Evolutionary conservation across 2,329 filamentous ascomycete genomes (phyloP).

Genomic region (Celoporthe dispersa): DNA sequence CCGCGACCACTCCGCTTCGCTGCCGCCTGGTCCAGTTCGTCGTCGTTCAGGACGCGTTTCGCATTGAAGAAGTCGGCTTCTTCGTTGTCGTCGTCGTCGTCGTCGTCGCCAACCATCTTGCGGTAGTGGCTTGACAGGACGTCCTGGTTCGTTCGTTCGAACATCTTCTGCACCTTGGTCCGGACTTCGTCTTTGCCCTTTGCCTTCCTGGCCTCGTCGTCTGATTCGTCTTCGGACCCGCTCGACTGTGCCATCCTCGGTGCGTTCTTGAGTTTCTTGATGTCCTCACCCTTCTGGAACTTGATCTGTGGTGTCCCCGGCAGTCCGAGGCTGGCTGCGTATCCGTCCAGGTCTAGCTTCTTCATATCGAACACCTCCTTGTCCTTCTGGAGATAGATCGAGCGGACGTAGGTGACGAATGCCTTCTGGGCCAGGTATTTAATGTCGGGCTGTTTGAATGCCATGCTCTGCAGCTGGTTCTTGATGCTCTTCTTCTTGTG

Average conservation of each 20-base stretch:
- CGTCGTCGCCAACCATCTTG: conserved; percentile 69
- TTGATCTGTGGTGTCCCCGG: conserved; percentile 92
- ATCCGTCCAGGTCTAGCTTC: conserved; percentile 83
- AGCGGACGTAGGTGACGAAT: conserved; percentile 87
- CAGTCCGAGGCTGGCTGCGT: conserved; percentile 81
- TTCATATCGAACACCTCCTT: conserved; percentile 89
- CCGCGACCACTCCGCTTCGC: conserved; percentile 44
- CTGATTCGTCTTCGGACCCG: conserved; percentile 62
- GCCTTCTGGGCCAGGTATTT: conserved; percentile 97
- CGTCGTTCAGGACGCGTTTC: conserved; percentile 81
- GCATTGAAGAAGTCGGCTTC: conserved; percentile 83
- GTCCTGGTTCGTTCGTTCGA: conserved; percentile 94
- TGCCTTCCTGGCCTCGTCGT: conserved; percentile 51
- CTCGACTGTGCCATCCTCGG: conserved; percentile 69
- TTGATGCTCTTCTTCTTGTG: conserved; percentile 89
- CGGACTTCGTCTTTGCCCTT: conserved; percentile 75
- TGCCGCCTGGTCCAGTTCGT: conserved; percentile 61
- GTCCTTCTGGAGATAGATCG: conserved; percentile 85
- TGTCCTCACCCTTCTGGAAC: conserved; percentile 87
- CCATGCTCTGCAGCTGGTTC: conserved; percentile 88
- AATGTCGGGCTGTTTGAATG: conserved; percentile 89
- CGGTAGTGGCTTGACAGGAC: conserved; percentile 92
- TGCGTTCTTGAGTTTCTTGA: conserved; percentile 86
- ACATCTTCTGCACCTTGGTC: conserved; percentile 98
- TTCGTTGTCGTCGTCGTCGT: conserved; percentile 52